Percentiles rank a stretch among this genome's conserved stretches.
Evolutionary conservation across 2,329 filamentous ascomycete genomes (phyloP).

Genomic region (Aspergillus fumigatiaffinis): DNA sequence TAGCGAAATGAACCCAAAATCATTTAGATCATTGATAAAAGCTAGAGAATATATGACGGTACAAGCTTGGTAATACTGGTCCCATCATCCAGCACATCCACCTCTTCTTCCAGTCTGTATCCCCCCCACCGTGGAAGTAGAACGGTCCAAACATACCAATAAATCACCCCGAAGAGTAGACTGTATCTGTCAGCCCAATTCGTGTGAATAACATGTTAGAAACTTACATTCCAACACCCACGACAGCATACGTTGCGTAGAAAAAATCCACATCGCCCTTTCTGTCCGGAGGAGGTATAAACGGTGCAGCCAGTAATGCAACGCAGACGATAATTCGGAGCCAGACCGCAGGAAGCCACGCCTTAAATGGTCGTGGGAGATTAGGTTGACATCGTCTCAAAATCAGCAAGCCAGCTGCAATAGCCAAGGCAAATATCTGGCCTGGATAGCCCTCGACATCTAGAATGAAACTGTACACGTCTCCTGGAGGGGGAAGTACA

Average conservation of each 20-base stretch:
- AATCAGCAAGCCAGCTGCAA: slow-evolving; percentile 57
- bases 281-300: slow-evolving; percentile 55
- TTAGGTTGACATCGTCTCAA: slow-evolving; percentile 59
- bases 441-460: slow-evolving; percentile 68
- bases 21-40: neutral
- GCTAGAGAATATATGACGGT: slow-evolving; percentile 14
- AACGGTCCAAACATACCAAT: slow-evolving; percentile 67
- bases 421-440: slow-evolving; percentile 57
- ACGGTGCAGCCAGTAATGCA: slow-evolving; percentile 57
- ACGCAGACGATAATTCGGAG: slow-evolving; percentile 53
- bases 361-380: slow-evolving; percentile 60
- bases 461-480: slow-evolving; percentile 69
- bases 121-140: slow-evolving; percentile 56
- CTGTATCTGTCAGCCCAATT: slow-evolving; percentile 34
- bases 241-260: slow-evolving; percentile 52
- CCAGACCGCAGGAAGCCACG: slow-evolving; percentile 58
- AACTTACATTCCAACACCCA: slow-evolving; percentile 45
- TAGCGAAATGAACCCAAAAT: too few species aligned
- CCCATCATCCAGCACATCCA: slow-evolving; percentile 60
- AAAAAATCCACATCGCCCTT: slow-evolving; percentile 46
- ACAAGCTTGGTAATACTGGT: slow-evolving; percentile 61
- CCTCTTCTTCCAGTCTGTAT: slow-evolving; percentile 61
- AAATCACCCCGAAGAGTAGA: slow-evolving; percentile 55
- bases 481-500: slow-evolving; percentile 57
- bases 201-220: neutral